Evolutionary conservation across 352 stramenopile genomes (phyloP), one percentile per base, ranked within the genome.

Genomic region (Globisporangium rhizosaccharum): DNA sequence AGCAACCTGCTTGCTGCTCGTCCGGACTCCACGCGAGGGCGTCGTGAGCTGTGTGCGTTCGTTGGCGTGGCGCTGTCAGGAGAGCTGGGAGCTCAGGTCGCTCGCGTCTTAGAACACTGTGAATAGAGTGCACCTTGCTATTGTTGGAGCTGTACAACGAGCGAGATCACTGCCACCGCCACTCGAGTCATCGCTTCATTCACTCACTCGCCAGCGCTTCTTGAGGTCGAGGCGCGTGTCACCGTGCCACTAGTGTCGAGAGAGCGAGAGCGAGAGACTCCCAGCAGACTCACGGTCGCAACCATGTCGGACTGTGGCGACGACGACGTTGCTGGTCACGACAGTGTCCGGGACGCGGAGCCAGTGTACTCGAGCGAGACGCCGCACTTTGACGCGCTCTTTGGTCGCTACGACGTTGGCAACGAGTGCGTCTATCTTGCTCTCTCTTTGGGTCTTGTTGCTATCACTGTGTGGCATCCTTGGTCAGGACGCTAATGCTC

Each of bases 351-450:
- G 0, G 57, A 68, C 25, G 61, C 59, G 4, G 70, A 79, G 49
- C 51, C 54, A 9, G 41, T 46, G 30, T 67, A 68, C 30, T 65
- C 65, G 37, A 85, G 77, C 53, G 76, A 88, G 55, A 86, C 73
- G 12, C 73, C 75, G n/a, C 75, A 82, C 59, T 90, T 90, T 47
- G 80, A 88, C 39, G 66, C 56, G 12, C 57, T 90, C 39, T 88
- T 88, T 49, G 53, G 58, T 1, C 66, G 70, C 48, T 88, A 88
- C 57, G 71, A 81, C 57, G 59, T 68, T 0, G 68, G 70, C 26
- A 70, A 76, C 28, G 67, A 64, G 65, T 82, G 63, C 5, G 61
- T 60, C 25, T 28, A 3, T 37, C 25, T 4, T 18, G 9, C 47
- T 37, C 20, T 3, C 46, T 51, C 46, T 3, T 12, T 51, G 11